phyloP scores from a whole-genome alignment of 306 rosid genomes.

The Trichosanthes truncata region DNA sequence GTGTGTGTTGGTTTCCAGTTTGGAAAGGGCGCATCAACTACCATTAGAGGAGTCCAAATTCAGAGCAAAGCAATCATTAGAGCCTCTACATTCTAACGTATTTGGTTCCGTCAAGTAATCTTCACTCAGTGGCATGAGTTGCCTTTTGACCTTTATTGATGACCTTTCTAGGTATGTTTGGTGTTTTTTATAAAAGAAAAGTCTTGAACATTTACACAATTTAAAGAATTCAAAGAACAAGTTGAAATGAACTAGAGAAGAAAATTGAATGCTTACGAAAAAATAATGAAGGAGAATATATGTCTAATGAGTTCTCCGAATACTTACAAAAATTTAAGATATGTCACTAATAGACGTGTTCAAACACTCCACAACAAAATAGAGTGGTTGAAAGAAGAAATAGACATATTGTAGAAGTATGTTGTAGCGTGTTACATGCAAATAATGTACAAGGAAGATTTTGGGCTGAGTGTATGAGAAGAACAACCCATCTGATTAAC shows the following conservation, averaged over 20 bases:
- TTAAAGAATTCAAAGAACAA: too few species aligned
- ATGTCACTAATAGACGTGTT: not conserved
- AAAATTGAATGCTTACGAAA: not conserved
- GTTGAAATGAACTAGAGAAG: not conserved
- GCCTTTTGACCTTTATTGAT: not conserved
- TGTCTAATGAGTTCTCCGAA: not conserved
- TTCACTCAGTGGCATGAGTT: not conserved
- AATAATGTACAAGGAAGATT: too few species aligned
- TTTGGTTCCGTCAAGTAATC: not conserved
- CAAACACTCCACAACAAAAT: not conserved
- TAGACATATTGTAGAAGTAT: not conserved
- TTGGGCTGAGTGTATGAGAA: not conserved
- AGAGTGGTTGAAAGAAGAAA: not conserved
- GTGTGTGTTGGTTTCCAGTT: not conserved
- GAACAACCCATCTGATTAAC: not conserved
- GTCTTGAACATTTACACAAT: too few species aligned
- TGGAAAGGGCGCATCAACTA: conserved; percentile 2
- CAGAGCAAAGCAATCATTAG: not conserved
- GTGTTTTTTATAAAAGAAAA: not conserved
- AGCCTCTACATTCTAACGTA: not conserved
- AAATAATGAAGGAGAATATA: too few species aligned
- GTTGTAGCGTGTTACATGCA: not conserved
- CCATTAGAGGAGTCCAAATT: not conserved
- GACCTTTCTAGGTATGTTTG: not conserved
- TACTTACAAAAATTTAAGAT: not conserved